Evolutionary conservation across 169 alveolate genomes (phyloP), one percentile per base, ranked within the genome.

Genomic region (Plasmodium falciparum): DNA sequence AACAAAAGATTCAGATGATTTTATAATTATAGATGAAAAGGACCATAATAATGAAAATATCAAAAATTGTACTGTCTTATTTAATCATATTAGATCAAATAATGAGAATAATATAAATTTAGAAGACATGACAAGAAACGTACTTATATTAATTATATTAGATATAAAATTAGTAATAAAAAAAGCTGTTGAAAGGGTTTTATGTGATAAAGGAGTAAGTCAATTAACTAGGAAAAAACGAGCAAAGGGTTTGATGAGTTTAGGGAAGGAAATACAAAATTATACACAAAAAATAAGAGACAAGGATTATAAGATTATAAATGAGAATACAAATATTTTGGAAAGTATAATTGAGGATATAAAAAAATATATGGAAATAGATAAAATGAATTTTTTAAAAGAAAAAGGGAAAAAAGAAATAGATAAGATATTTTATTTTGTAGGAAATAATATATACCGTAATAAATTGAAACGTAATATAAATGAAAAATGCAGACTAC

Each of bases 121-220:
- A 17, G 89, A 71, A 15, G 11, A 17, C 15, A 85, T 90, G 2
- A 71, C 90, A 43, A 90, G 62, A 39, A 91, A 92, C 39, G 65
- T 89, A 49, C 67, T 94, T 43, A 74, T 92, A 3, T 6, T 92
- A n/a, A 93, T 94, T 26, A 58, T 94, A 3, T 94, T 88, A 83
- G 96, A 94, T 75, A 91, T 94, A 2, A 95, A 94, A 80, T n/a
- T 63, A 71, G 89, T 95, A 20, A 92, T 92, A 58, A 74, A 91
- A 67, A 43, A 69, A 33, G 96, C 93, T 50, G 95, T 93, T 39
- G 74, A 91, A 39, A 94, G 92, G 73, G 93, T 90, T 59, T 80
- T 93, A 58, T 92, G 92, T 50, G 96, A 94, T 65, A 85, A 85
- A 69, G 86, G 88, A 24, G 91, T 72, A 2, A 39, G 66, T 43